Conservation (phyloP, 352 stramenopile species). For the Globisporangium irregulare region DNA sequence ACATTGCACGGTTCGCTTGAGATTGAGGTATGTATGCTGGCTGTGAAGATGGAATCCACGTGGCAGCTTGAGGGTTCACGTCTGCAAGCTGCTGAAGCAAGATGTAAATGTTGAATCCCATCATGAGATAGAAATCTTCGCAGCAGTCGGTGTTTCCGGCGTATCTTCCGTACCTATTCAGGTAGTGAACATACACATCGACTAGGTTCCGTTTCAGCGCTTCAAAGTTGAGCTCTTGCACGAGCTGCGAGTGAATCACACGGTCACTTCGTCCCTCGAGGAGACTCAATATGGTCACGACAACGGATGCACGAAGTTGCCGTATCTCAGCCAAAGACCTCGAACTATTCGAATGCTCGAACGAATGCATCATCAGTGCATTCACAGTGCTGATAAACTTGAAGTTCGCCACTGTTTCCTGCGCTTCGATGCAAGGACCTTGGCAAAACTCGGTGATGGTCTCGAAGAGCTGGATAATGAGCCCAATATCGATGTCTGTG, state of each 20-base stretch:
- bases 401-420: conserved; percentile 72
- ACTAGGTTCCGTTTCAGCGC: conserved; percentile 60
- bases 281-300: conserved; percentile 61
- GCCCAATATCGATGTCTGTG: conserved; percentile 40
- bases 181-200: conserved; percentile 54
- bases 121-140: conserved; percentile 60
- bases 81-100: conserved; percentile 66
- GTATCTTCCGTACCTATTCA: conserved; percentile 35
- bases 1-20: no score
- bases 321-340: conserved; percentile 21
- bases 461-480: conserved; percentile 73
- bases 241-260: conserved; percentile 57
- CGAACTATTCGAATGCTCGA: conserved; percentile 25
- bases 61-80: conserved; percentile 31
- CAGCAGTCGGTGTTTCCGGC: conserved; percentile 58
- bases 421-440: conserved; percentile 63
- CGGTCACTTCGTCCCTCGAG: conserved; percentile 59
- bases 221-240: conserved; percentile 75
- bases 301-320: conserved; percentile 46
- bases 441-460: conserved; percentile 82
- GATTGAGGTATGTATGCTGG: no score
- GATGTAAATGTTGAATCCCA: conserved; percentile 82
- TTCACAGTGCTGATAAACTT: conserved; percentile 78
- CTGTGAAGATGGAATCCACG: conserved; percentile 34
- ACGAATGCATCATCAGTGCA: conserved; percentile 56